phyloP scores from a whole-genome alignment of 2,329 filamentous ascomycete species.

The Domatiomyces catenatus region DNA sequence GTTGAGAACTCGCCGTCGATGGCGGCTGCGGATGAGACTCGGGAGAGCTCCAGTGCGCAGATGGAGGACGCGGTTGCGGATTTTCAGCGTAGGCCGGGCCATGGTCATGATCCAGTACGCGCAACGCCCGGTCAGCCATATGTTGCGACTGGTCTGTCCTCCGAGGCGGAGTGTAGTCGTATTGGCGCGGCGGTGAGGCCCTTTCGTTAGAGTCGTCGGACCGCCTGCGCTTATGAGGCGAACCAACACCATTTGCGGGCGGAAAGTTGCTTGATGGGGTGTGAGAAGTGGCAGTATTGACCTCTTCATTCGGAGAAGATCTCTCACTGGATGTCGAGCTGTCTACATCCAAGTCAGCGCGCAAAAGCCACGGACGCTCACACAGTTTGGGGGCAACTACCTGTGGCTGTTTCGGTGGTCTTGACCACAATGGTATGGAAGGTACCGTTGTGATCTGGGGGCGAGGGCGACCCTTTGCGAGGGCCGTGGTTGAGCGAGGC shows the following conservation, averaged over 20 bases:
- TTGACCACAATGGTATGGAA: too few species aligned
- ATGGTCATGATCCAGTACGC: slow-evolving; percentile 8
- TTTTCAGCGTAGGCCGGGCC: slow-evolving; percentile 4
- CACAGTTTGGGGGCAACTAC: too few species aligned
- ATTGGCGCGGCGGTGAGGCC: background rate
- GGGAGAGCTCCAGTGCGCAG: slow-evolving; percentile 1
- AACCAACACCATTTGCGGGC: background rate
- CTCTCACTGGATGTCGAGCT: too few species aligned
- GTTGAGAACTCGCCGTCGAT: background rate
- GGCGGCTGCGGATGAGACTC: slow-evolving; percentile 9
- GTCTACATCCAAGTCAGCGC: too few species aligned
- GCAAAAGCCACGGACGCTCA: too few species aligned
- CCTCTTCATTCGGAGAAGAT: too few species aligned
- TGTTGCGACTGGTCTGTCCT: slow-evolving; percentile 8
- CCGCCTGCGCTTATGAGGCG: background rate
- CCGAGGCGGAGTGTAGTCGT: slow-evolving; percentile 3
- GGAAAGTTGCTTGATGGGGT: background rate
- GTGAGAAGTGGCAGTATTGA: too few species aligned
- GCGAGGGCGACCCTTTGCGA: too few species aligned
- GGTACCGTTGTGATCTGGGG: too few species aligned
- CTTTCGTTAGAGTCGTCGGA: background rate
- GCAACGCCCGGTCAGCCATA: slow-evolving; percentile 15
- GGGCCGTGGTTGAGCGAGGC: background rate
- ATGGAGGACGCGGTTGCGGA: background rate
- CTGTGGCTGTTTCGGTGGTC: too few species aligned